Conservation (phyloP, 257 asterid species). For the Przewalskia tangutica region DNA sequence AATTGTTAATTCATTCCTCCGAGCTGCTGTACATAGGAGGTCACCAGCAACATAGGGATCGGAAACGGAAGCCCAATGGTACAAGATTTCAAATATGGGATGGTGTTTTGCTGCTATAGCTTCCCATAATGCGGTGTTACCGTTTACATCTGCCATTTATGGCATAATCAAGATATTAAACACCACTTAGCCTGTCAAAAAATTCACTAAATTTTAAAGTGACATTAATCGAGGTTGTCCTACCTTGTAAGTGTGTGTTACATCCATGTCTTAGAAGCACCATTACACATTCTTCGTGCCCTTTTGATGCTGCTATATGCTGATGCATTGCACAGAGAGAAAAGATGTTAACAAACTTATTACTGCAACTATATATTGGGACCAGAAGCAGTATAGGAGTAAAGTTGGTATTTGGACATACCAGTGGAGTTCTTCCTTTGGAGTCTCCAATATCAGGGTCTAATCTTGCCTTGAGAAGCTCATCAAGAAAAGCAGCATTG, state of each 20-base stretch:
- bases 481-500: constrained; percentile 84
- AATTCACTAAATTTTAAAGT: background rate
- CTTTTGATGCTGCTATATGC: constrained; percentile 83
- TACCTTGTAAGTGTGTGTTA: constrained; percentile 65
- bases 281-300: constrained; percentile 76
- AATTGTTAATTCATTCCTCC: constrained; percentile 30
- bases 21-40: constrained; percentile 73
- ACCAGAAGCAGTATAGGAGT: too few relatives aligned
- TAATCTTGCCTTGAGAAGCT: constrained; percentile 72
- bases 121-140: constrained; percentile 81
- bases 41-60: constrained; percentile 73
- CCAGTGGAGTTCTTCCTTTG: constrained; percentile 76
- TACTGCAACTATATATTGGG: background rate
- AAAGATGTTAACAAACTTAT: background rate
- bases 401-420: constrained; percentile 8
- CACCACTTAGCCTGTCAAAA: background rate
- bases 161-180: background rate
- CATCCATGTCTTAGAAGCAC: constrained; percentile 81
- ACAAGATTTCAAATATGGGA: constrained; percentile 57
- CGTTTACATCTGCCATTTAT: constrained; percentile 43
- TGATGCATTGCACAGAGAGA: constrained; percentile 11
- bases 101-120: constrained; percentile 59
- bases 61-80: constrained; percentile 78
- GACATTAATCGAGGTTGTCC: background rate
- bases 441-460: constrained; percentile 84